A percentile compares a stretch with the other conserved stretches of the same genome.
Evolutionary conservation across 1,284 basidiomycete genomes (phyloP).

Genomic region (Puccinia triticina): DNA sequence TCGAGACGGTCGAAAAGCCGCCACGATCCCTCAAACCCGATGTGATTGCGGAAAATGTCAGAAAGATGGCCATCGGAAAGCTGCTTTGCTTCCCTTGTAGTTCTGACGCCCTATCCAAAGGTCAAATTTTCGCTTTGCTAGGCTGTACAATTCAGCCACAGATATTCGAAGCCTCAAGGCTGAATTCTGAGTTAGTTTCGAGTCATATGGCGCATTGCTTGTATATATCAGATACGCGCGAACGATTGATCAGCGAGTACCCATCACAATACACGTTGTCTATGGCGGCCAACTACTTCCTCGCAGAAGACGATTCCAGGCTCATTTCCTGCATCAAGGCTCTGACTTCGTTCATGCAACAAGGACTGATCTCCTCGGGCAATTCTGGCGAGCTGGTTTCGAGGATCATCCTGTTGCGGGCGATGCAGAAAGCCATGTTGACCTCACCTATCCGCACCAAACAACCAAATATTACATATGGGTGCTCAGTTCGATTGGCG

Average conservation of each 20-base stretch:
- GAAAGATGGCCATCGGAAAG: no score
- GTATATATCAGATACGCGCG: not conserved
- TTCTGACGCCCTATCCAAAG: not conserved
- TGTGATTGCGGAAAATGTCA: no score
- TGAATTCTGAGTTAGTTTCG: not conserved
- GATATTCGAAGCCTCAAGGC: not conserved
- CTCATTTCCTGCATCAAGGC: slow-evolving; percentile 2
- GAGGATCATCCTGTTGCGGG: not conserved
- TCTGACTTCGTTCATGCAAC: not conserved
- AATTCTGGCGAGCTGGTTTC: not conserved
- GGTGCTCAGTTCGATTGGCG: not conserved
- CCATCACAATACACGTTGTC: slow-evolving; percentile 5
- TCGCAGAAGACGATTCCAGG: not conserved
- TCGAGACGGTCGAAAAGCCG: no score
- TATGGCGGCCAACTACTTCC: not conserved
- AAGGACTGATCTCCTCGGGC: not conserved
- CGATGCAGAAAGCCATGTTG: not conserved
- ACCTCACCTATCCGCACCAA: not conserved
- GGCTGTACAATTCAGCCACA: not conserved
- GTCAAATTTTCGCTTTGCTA: not conserved
- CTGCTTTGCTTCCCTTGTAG: no score
- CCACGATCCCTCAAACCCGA: no score
- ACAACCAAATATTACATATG: not conserved
- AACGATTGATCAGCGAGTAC: slow-evolving; percentile 2
- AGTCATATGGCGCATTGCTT: slow-evolving; percentile 4